Percentiles rank a stretch among this genome's conserved stretches.
phyloP scores from a whole-genome alignment of 1,284 basidiomycete genomes.

The Xanthoconium separans region DNA sequence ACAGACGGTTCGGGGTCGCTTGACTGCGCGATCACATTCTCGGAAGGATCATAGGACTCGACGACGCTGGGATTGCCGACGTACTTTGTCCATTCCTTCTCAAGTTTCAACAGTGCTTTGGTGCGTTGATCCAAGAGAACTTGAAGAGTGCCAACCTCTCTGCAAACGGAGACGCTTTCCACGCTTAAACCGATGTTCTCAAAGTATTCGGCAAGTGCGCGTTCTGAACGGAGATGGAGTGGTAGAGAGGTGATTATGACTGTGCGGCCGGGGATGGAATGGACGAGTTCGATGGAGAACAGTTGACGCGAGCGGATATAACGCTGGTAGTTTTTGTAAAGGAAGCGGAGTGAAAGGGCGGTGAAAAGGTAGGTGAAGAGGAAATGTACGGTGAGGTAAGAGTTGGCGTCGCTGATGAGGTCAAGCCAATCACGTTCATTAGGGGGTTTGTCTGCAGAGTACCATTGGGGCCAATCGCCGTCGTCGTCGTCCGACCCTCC shows the following conservation, averaged over 20 bases:
- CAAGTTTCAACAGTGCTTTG: conserved; percentile 73
- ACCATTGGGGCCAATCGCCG: conserved; percentile 45
- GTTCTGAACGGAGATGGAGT: conserved; percentile 78
- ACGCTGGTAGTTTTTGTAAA: conserved; percentile 85
- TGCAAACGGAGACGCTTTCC: conserved; percentile 87
- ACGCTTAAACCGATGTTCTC: conserved; percentile 80
- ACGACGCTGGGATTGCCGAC: conserved; percentile 89
- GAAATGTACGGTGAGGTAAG: conserved; percentile 85
- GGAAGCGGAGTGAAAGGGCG: conserved; percentile 77
- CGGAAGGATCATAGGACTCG: conserved; percentile 69
- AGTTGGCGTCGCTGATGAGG: conserved; percentile 81
- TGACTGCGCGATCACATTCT: conserved; percentile 41
- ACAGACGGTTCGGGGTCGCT: conserved; percentile 49
- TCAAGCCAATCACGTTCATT: conserved; percentile 71
- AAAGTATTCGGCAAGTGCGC: conserved; percentile 90
- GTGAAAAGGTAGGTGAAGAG: conserved; percentile 95
- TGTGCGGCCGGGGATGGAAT: conserved; percentile 91
- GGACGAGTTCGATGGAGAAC: conserved; percentile 90
- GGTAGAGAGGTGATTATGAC: conserved; percentile 88
- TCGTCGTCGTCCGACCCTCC: conserved; percentile 57
- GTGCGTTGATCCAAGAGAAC: conserved; percentile 77
- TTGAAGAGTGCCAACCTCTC: conserved; percentile 79
- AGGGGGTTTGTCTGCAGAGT: conserved; percentile 27
- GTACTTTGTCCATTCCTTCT: conserved; percentile 85
- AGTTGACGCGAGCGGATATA: conserved; percentile 93